Conservation (phyloP, 2,329 filamentous ascomycete species). For the Arthrobotrys iridis region DNA sequence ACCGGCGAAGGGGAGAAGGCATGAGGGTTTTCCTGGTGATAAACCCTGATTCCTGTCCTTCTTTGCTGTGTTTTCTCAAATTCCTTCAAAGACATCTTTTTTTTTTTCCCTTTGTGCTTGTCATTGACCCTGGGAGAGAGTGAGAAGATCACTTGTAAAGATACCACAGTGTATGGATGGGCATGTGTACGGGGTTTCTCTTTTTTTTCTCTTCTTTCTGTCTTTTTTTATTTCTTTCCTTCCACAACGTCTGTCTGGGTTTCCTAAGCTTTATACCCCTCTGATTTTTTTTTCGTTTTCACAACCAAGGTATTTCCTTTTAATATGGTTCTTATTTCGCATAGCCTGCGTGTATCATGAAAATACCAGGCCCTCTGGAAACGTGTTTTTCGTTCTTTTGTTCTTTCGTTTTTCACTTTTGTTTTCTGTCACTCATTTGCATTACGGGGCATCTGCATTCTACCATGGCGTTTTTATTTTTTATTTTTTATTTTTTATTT, state of each 20-base stretch:
- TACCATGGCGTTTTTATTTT: background rate
- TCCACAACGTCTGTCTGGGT: background rate
- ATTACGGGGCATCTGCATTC: background rate
- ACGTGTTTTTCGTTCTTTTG: too few relatives aligned
- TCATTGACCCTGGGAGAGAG: background rate
- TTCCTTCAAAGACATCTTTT: too few relatives aligned
- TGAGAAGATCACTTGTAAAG: background rate
- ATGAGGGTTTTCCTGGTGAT: constrained; percentile 28
- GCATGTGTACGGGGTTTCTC: background rate
- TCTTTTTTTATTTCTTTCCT: background rate
- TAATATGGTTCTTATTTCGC: background rate
- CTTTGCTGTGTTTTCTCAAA: background rate
- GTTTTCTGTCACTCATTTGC: background rate
- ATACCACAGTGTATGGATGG: background rate
- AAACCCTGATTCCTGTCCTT: background rate
- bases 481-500: background rate
- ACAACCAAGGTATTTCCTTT: constrained; percentile 6
- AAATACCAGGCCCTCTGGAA: background rate
- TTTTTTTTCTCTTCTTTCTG: background rate
- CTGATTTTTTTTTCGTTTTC: background rate
- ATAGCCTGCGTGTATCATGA: constrained; percentile 1
- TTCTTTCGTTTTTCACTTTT: too few relatives aligned
- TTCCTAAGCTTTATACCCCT: background rate
- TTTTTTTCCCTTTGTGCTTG: background rate
- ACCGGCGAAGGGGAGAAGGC: constrained; percentile 8